Evolutionary conservation across 768 basidiomycete genomes (phyloP).

Genomic region (Rubroboletus pulcherrimus): DNA sequence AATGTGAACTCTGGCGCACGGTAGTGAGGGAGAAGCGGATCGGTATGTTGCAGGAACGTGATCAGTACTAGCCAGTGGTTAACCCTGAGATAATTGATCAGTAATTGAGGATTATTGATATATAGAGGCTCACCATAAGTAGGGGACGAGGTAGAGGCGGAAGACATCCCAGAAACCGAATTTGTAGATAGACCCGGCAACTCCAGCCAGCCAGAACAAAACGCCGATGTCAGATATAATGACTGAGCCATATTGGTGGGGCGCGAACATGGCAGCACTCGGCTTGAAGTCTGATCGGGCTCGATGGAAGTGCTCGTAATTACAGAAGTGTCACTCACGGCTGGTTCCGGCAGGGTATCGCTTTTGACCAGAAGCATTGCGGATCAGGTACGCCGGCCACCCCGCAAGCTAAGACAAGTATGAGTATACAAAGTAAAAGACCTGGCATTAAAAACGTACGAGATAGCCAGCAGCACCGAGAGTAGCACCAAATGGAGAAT

Average conservation of each 20-base stretch:
- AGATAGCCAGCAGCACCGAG: slow-evolving; percentile 54
- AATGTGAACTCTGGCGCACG: slow-evolving; percentile 87
- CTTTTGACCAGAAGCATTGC: slow-evolving; percentile 82
- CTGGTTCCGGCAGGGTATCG: slow-evolving; percentile 76
- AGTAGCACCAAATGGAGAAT: slow-evolving; percentile 78
- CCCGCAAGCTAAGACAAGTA: slow-evolving; percentile 55
- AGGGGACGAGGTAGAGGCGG: slow-evolving; percentile 80
- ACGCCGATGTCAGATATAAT: slow-evolving; percentile 82
- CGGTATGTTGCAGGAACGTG: slow-evolving; percentile 98
- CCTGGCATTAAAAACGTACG: slow-evolving; percentile 35
- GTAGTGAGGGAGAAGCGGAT: slow-evolving; percentile 93
- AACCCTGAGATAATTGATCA: slow-evolving; percentile 41
- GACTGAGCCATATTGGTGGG: slow-evolving; percentile 74
- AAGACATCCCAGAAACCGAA: slow-evolving; percentile 72
- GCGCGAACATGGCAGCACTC: slow-evolving; percentile 72
- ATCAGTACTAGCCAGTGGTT: slow-evolving; percentile 96
- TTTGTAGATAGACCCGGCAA: slow-evolving; percentile 53
- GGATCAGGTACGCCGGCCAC: slow-evolving; percentile 80
- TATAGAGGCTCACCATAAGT: slow-evolving; percentile 58
- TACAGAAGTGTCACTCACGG: slow-evolving; percentile 48
- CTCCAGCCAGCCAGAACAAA: slow-evolving; percentile 59
- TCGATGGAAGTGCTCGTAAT: neutral
- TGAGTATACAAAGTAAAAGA: neutral
- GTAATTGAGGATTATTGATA: neutral
- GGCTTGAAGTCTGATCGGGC: slow-evolving; percentile 67